Base-by-base conservation (phyloP, 306 rosid species). In the Delonix regia region DNA sequence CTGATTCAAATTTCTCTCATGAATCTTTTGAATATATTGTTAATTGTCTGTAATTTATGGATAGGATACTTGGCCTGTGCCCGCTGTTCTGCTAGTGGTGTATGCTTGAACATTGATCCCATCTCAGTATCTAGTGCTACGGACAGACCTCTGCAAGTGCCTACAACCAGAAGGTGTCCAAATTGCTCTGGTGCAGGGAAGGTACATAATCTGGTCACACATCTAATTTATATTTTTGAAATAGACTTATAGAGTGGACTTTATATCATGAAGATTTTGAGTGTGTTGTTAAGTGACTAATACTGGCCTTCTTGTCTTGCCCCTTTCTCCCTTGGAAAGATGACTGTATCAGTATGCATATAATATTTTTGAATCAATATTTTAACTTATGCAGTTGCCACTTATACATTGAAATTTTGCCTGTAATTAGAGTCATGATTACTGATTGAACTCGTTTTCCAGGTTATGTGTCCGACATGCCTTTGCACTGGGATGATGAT, bases 401-500 rank as follows among this genome's bases (percentile, higher is more conserved):
- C 61, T 6, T 51, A 30, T 42, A 74, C 70, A 49, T 24, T 57
- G 64, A 64, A 49, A 74, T 13, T 75, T 61, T 56, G 11, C 55
- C 55, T 52, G 68, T n/a, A 68, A 57, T 28, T 48, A 65, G 47
- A 11, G 21, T 70, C 3, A 18, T 78, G 51, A 63, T 45, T 51
- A 47, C 69, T 69, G 19, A 56, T 55, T 18, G 55, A 62, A 30
- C 47, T 18, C 82, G 75, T 53, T 55, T 49, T 79, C 48, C 49
- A 94, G 98, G 98, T 92, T 47, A 94, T 94, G 98, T 92, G 98
- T 78, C 97, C 98, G 13, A 86, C 98, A 59, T 94, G 98, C 81
- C 90, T 94, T 67, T 94, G 98, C 83, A 94, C 98, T 18, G 98
- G 98, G 78, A 88, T 89, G 97, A 73, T 88, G 91, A 94, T 94